Conservation (phyloP, 148 eudicot genomes). For the Tetragonia tetragonoides region DNA sequence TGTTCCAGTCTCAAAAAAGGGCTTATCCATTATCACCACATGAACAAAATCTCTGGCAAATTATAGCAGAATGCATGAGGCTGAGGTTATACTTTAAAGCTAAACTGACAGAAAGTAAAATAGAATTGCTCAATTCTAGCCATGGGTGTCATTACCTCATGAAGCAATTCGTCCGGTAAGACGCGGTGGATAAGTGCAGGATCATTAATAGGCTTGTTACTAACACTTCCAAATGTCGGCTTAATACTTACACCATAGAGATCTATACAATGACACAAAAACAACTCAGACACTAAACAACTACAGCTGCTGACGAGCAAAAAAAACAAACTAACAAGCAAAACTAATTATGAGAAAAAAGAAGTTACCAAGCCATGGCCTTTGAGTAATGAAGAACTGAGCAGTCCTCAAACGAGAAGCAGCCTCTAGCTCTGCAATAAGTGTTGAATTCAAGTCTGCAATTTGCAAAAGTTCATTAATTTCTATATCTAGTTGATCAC, state of each 20-base stretch:
- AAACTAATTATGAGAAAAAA: neutral
- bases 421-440: constrained; percentile 74
- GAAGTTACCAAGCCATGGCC: constrained; percentile 93
- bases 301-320: neutral
- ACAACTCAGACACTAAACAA: neutral
- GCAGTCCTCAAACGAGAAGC: constrained; percentile 65
- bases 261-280: constrained; percentile 37
- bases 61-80: neutral
- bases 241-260: constrained; percentile 81
- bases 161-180: constrained; percentile 90
- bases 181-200: constrained; percentile 66
- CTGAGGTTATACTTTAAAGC: neutral
- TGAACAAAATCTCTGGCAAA: too few relatives aligned
- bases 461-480: neutral
- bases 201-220: constrained; percentile 55
- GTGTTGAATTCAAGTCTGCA: constrained; percentile 51
- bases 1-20: too few relatives aligned
- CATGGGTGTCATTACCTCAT: constrained; percentile 50
- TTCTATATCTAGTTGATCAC: neutral
- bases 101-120: neutral
- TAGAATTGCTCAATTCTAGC: neutral
- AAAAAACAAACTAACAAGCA: neutral
- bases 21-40: too few relatives aligned
- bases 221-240: constrained; percentile 72
- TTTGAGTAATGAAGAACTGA: constrained; percentile 56